Base-by-base conservation (phyloP, 2,329 filamentous ascomycete species). In the Pseudohalonectria lignicola region DNA sequence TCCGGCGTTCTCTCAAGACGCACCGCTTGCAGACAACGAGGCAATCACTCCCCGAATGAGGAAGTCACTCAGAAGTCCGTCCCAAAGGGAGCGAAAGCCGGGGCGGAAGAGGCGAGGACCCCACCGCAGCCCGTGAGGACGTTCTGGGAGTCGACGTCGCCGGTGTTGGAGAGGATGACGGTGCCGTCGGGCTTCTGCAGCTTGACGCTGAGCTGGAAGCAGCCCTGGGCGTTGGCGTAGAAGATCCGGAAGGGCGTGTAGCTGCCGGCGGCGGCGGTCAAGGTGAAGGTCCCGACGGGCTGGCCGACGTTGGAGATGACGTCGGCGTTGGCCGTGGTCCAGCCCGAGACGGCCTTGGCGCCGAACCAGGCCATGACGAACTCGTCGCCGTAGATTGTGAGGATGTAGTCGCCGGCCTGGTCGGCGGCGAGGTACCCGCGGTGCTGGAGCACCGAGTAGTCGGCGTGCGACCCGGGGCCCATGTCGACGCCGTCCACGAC, bases 161-260 rank as follows among this genome's bases (percentile, higher is more conserved):
- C 12, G 20, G 5, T 7, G 19, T 17, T 21, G 18, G 33, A 12
- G 5, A 34, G 12, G 17, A 34, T 21, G 10, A 15, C 20, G 11
- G 17, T 21, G 11, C 33, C 17, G 33, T 7, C 18, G 7, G 20
- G 12, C 33, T 34, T 34, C 4, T 19, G n/a, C 4, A 34, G 17
- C 17, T 11, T 25, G 20, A 34, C 20, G 11, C 8, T 13, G 33
- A 34, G 20, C 3, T 4, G 13, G 18, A 10, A 21, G 33, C 33
- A 34, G 19, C 20, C 33, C 33, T 34, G 33, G 33, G 33, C 33
- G 20, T 34, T 34, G 33, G 16, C 20, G 33, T 25, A 34, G 11
- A 34, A 9, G 20, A 34, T 21, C 11, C 33, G 33, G 33, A 34
- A 34, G 20, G 33, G 13, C 17, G 20, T 34, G 33, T 21, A 18